Evolutionary conservation across 1,284 basidiomycete genomes (phyloP).

Genomic region (Cystobasidiaceae sp.): DNA sequence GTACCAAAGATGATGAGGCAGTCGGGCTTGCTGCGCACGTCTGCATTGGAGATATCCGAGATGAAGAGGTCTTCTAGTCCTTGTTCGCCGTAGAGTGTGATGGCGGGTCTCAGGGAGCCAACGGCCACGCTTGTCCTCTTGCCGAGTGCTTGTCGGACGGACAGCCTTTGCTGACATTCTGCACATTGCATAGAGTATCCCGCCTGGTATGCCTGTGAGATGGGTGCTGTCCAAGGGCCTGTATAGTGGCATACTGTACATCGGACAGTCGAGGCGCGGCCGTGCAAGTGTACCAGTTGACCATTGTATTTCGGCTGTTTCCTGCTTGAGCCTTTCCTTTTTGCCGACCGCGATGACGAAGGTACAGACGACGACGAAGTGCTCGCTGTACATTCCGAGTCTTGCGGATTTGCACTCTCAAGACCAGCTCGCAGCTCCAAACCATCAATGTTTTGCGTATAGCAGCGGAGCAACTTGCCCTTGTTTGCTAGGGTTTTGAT

Average conservation of each 20-base stretch:
- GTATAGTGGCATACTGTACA: slow-evolving; percentile 61
- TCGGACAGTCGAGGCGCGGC: slow-evolving; percentile 79
- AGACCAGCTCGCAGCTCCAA: slow-evolving; percentile 78
- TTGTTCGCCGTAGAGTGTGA: slow-evolving; percentile 83
- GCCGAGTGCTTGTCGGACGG: neutral
- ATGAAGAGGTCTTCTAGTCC: slow-evolving; percentile 52
- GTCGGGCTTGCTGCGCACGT: slow-evolving; percentile 73
- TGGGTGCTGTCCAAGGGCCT: slow-evolving; percentile 18
- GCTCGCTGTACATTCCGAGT: neutral
- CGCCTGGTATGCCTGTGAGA: slow-evolving; percentile 10
- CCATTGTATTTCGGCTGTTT: slow-evolving; percentile 47
- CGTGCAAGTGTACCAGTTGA: slow-evolving; percentile 72
- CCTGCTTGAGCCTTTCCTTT: slow-evolving; percentile 56
- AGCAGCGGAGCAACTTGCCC: slow-evolving; percentile 77
- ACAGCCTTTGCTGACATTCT: slow-evolving; percentile 17
- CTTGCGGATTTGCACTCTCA: slow-evolving; percentile 53
- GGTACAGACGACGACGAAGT: neutral
- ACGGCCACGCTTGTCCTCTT: slow-evolving; percentile 46
- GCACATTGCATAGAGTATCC: slow-evolving; percentile 14
- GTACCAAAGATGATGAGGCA: slow-evolving; percentile 93
- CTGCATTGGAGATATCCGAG: slow-evolving; percentile 64
- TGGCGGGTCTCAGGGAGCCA: slow-evolving; percentile 74
- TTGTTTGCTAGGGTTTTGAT: slow-evolving; percentile 77
- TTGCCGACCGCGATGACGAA: slow-evolving; percentile 44
- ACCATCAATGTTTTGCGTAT: slow-evolving; percentile 95